Conservation (phyloP, 2,329 filamentous ascomycete species). For the Penicillium sp. region DNA sequence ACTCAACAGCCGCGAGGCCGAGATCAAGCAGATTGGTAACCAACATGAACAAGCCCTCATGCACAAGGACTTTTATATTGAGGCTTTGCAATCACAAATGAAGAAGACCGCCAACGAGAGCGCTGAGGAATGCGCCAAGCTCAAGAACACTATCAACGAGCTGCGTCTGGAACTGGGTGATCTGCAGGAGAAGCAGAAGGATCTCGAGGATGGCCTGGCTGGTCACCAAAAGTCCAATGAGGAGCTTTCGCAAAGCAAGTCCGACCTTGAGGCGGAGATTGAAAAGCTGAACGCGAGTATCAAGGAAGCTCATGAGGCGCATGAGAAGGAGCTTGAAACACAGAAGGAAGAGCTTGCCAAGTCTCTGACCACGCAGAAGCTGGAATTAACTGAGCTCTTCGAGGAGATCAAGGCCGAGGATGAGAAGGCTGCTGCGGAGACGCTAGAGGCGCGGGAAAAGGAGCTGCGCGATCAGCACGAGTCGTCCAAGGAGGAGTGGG, state of each 20-base stretch:
- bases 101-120: conserved; percentile 57
- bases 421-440: conserved; percentile 46
- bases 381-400: conserved; percentile 53
- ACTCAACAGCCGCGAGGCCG: conserved; percentile 56
- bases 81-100: conserved; percentile 58
- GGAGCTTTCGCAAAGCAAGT: conserved; percentile 53
- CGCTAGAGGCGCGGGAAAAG: conserved; percentile 47
- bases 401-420: conserved; percentile 55
- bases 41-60: conserved; percentile 59
- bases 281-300: conserved; percentile 45
- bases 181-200: conserved; percentile 59
- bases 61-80: conserved; percentile 61
- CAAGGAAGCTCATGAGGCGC: conserved; percentile 52
- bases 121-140: conserved; percentile 53
- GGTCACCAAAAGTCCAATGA: conserved; percentile 53
- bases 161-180: conserved; percentile 57
- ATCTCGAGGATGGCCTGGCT: conserved; percentile 55
- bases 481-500: conserved; percentile 43
- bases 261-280: conserved; percentile 52
- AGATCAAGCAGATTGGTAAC: conserved; percentile 55
- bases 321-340: conserved; percentile 46
- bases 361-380: conserved; percentile 51
- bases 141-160: conserved; percentile 54
- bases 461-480: conserved; percentile 52
- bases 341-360: conserved; percentile 42